A percentile compares a stretch with the other conserved stretches of the same genome.
Evolutionary conservation across 768 basidiomycete genomes (phyloP).

Genomic region (Tulasnella sp.): DNA sequence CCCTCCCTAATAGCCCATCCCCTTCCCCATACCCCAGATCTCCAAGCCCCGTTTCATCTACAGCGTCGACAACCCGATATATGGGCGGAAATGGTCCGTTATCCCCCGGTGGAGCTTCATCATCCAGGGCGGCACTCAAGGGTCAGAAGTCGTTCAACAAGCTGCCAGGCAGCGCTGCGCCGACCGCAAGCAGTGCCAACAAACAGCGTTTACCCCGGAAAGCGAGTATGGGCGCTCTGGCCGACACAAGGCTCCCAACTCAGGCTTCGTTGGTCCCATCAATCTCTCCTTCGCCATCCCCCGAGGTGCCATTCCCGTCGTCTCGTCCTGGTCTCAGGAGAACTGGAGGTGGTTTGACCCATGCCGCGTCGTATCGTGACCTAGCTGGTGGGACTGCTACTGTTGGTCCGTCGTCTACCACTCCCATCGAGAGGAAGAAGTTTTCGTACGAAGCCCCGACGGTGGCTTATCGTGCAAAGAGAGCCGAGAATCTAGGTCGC

Average conservation of each 20-base stretch:
- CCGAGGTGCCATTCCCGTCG: background rate
- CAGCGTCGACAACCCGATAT: conserved; percentile 1
- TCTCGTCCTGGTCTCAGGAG: conserved; percentile 6
- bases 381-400: conserved; percentile 28
- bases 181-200: conserved; percentile 10
- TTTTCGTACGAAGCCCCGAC: conserved; percentile 76
- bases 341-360: conserved; percentile 4
- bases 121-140: conserved; percentile 20
- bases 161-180: conserved; percentile 6
- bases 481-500: conserved; percentile 20
- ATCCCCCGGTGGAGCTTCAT: background rate
- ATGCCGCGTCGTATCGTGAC: conserved; percentile 32
- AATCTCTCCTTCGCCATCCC: conserved; percentile 28
- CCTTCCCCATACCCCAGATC: conserved; percentile 18
- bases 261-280: background rate
- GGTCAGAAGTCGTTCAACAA: conserved; percentile 35
- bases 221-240: conserved; percentile 33
- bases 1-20: conserved; percentile 3
- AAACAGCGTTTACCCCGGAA: conserved; percentile 28
- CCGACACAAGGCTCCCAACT: conserved; percentile 9
- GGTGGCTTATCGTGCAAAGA: conserved; percentile 78
- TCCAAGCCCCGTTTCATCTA: conserved; percentile 14
- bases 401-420: conserved; percentile 1
- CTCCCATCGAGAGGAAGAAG: conserved; percentile 9
- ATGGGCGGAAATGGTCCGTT: conserved; percentile 1